These are phyloP conservation scores for Annulohypoxylon nitens DNA, from an alignment of 495 filamentous ascomycete genomes.

Conservation along the genomic window DNA sequence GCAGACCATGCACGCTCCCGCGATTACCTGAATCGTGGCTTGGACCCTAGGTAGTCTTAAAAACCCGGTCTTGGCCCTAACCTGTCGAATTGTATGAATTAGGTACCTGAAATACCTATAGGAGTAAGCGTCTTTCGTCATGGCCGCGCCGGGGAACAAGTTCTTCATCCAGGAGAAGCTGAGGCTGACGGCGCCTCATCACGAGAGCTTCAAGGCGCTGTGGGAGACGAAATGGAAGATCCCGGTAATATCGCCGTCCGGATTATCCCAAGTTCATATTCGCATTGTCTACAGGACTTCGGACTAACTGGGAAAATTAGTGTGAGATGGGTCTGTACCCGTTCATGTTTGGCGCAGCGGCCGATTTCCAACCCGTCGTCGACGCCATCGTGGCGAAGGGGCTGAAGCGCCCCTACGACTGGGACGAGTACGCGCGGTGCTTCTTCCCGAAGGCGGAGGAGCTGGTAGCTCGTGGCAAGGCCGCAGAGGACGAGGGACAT, in stretches of 20 bases:
- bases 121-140: constrained; percentile 14
- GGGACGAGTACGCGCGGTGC: constrained; percentile 72
- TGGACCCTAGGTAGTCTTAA: not conserved
- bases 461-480: constrained; percentile 63
- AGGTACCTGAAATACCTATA: not conserved
- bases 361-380: constrained; percentile 78
- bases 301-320: constrained; percentile 49
- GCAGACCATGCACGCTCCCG: not conserved
- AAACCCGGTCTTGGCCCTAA: not conserved
- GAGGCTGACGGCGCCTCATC: constrained; percentile 59
- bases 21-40: not conserved
- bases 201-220: constrained; percentile 74
- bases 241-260: constrained; percentile 56
- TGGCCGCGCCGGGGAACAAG: constrained; percentile 46
- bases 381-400: constrained; percentile 50
- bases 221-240: constrained; percentile 84
- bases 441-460: constrained; percentile 71
- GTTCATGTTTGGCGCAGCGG: constrained; percentile 73
- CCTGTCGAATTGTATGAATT: not conserved
- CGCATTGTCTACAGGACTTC: not conserved
- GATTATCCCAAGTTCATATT: too few species aligned
- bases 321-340: constrained; percentile 75
- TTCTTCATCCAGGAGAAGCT: constrained; percentile 47
- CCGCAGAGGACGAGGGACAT: constrained; percentile 59
- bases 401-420: constrained; percentile 56